Evolutionary conservation across 1,139 yeast genomes (phyloP), one percentile per base, ranked within the genome.

Genomic region (Pichia sorboxylosa): DNA sequence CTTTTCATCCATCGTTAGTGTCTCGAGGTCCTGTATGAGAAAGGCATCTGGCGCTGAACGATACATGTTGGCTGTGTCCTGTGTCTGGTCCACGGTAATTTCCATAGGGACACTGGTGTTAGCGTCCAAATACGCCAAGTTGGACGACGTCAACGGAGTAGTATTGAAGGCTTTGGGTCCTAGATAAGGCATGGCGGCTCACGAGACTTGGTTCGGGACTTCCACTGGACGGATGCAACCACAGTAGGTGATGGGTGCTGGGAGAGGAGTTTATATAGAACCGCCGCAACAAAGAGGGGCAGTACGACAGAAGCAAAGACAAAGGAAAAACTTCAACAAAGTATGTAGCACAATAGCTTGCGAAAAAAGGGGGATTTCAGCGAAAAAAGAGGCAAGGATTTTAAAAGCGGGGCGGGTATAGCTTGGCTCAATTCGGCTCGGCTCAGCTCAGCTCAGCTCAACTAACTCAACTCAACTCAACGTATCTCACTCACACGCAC

Each of bases 121-220:
- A 13, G 3, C 17, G 19, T 32, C 21, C 14, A 37, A 22, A 15
- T 13, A 32, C 13, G 40, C 38, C 10, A 37, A 39, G 35, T 52
- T 52, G 27, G 34, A 29, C 9, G 46, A 36, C 8, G 57, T 52
- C 13, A 52, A 33, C 17, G 55, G 57, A 24, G 55, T 45, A 13
- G 57, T 52, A 9, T 43, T 47, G 35, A 51, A 52, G 6, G 55
- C 41, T 38, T 42, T 49, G 17, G 57, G 56, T 19, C 57, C 57
- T 27, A 52, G 36, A 37, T 51, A 52, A 32, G 57, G 49, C 55
- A 52, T 52, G 16, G 10, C 24, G 11, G n/a, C n/a, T n/a, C n/a
- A n/a, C n/a, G n/a, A n/a, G n/a, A n/a, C n/a, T n/a, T n/a, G n/a
- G n/a, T n/a, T n/a, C n/a, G n/a, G n/a, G n/a, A n/a, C n/a, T n/a